Evolutionary conservation across 345 rosid genomes (phyloP).

Genomic region (Nasturtium officinale): DNA sequence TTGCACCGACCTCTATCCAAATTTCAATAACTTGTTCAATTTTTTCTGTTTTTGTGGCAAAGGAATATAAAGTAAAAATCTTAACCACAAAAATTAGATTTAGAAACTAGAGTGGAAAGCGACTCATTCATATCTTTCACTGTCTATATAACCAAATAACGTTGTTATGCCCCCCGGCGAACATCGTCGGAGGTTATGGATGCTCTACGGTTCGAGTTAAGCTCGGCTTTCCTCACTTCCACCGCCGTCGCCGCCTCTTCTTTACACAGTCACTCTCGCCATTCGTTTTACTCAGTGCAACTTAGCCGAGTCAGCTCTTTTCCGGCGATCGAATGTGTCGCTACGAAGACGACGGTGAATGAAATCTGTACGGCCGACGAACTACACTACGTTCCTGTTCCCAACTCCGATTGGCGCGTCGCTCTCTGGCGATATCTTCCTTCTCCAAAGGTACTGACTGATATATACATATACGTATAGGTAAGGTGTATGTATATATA

Average conservation of each 20-base stretch:
- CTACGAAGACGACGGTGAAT: neutral
- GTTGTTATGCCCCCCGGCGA: constrained; percentile 19
- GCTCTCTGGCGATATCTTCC: constrained; percentile 96
- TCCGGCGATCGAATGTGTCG: constrained; percentile 9
- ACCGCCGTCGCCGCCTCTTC: constrained; percentile 24
- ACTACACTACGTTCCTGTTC: constrained; percentile 75
- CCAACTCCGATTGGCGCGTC: constrained; percentile 75
- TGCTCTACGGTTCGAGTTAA: constrained; percentile 47
- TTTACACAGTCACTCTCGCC: constrained; percentile 20
- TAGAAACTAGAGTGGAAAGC: neutral
- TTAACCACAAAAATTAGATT: constrained; percentile 31
- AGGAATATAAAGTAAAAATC: constrained; percentile 1
- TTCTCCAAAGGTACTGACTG: constrained; percentile 45
- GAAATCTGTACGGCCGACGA: constrained; percentile 81
- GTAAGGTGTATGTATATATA: no score
- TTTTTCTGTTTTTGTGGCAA: constrained; percentile 12
- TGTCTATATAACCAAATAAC: constrained; percentile 13
- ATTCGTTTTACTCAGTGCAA: constrained; percentile 20
- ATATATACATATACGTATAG: neutral
- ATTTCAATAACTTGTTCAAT: neutral
- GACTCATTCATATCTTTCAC: constrained; percentile 11
- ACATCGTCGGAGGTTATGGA: constrained; percentile 24
- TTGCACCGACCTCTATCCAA: constrained; percentile 16
- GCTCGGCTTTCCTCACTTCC: constrained; percentile 44
- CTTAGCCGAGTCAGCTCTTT: constrained; percentile 24